Conservation (phyloP, 148 eudicot species). For the Selenicereus undatus region DNA sequence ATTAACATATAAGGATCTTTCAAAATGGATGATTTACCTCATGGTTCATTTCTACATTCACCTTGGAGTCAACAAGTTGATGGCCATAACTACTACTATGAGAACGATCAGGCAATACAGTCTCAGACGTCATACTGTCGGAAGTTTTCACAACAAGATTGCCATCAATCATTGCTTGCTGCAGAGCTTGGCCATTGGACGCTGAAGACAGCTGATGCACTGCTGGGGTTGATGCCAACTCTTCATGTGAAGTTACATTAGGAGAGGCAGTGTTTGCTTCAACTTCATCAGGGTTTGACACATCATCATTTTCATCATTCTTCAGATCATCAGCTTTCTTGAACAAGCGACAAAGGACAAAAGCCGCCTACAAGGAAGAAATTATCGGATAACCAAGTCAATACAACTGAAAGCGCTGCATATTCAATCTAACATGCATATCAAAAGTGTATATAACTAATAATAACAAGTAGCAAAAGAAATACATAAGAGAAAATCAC, state of each 20-base stretch:
- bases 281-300: constrained; percentile 46
- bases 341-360: constrained; percentile 79
- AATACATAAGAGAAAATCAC: background rate
- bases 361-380: constrained; percentile 52
- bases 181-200: constrained; percentile 22
- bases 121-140: constrained; percentile 30
- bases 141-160: constrained; percentile 27
- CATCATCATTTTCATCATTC: constrained; percentile 52
- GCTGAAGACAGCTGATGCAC: constrained; percentile 36
- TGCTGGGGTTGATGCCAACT: constrained; percentile 39
- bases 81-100: constrained; percentile 26
- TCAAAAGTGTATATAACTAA: background rate
- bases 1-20: background rate
- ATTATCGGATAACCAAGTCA: background rate
- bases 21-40: constrained; percentile 35
- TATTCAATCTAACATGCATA: background rate
- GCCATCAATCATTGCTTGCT: constrained; percentile 5
- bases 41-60: constrained; percentile 28
- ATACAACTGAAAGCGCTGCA: background rate
- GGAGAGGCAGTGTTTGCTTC: constrained; percentile 49
- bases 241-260: constrained; percentile 37
- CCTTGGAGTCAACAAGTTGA: constrained; percentile 29
- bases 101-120: constrained; percentile 34
- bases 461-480: background rate
- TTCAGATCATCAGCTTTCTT: constrained; percentile 60